These are phyloP conservation scores for Penicillium dipodomyicola DNA, from an alignment of 495 filamentous ascomycete genomes.

Conservation along the genomic window DNA sequence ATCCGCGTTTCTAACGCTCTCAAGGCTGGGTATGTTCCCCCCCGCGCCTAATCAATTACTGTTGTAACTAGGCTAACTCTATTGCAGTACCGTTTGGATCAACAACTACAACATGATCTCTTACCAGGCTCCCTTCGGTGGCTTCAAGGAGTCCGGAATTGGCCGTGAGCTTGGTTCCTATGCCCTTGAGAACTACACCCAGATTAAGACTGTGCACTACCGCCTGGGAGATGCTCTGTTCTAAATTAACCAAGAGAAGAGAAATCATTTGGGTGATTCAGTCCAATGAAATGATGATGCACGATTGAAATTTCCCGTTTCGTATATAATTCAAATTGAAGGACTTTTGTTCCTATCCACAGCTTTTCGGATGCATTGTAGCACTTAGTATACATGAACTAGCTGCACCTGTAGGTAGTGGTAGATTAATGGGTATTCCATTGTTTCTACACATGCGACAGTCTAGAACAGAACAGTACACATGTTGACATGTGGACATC, in stretches of 20 bases:
- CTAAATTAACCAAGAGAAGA: slow-evolving; percentile 24
- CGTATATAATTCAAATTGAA: slow-evolving; percentile 21
- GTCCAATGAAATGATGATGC: slow-evolving; percentile 12
- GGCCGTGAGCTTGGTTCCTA: slow-evolving; percentile 94
- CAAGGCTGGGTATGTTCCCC: slow-evolving; percentile 61
- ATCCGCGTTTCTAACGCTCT: slow-evolving; percentile 81
- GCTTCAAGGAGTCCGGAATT: slow-evolving; percentile 90
- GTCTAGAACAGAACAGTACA: no score
- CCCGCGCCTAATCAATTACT: no score
- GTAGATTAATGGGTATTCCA: no score
- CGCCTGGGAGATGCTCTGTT: slow-evolving; percentile 63
- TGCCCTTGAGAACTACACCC: slow-evolving; percentile 88
- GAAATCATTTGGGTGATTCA: not conserved
- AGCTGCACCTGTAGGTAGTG: no score
- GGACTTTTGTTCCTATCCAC: not conserved
- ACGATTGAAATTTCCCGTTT: slow-evolving; percentile 11
- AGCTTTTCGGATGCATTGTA: not conserved
- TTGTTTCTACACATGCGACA: no score
- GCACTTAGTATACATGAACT: no score
- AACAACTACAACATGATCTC: slow-evolving; percentile 88
- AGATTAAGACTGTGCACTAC: slow-evolving; percentile 69
- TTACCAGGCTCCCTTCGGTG: slow-evolving; percentile 83
- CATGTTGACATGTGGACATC: no score
- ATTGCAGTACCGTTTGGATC: slow-evolving; percentile 78
- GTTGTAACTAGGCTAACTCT: slow-evolving; percentile 13